Conservation (phyloP, 2,329 filamentous ascomycete species). For the Herpotrichia juniperi region DNA sequence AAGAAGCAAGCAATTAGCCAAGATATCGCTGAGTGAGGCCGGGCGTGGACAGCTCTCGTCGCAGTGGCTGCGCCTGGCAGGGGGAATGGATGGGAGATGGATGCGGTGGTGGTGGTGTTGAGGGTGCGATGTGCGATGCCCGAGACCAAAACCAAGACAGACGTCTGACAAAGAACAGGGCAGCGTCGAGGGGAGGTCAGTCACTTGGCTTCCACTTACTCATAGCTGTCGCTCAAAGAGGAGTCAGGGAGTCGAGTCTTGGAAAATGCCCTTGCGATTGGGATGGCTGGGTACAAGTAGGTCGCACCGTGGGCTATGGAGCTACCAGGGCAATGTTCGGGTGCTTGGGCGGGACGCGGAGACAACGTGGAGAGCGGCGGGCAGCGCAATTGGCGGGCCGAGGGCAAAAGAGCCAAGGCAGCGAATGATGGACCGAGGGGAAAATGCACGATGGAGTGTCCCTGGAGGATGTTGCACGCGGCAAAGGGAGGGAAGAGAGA, state of each 20-base stretch:
- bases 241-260: neutral
- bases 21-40: constrained; percentile 10
- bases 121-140: neutral
- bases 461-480: constrained; percentile 5
- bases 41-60: neutral
- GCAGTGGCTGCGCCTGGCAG: constrained; percentile 27
- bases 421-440: constrained; percentile 9
- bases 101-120: too few relatives aligned
- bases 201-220: constrained; percentile 20
- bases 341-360: neutral
- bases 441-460: neutral
- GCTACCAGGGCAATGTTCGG: neutral
- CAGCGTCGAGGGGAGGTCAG: constrained; percentile 8
- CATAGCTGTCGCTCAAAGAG: constrained; percentile 19
- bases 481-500: neutral
- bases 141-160: constrained; percentile 13
- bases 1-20: constrained; percentile 32
- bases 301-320: too few relatives aligned
- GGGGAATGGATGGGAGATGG: neutral
- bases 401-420: constrained; percentile 13
- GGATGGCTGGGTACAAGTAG: neutral
- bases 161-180: constrained; percentile 7
- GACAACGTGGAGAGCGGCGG: neutral
- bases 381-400: neutral
- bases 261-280: neutral